Conservation (phyloP, 1,284 basidiomycete genomes). For the Leccinum fallax region DNA sequence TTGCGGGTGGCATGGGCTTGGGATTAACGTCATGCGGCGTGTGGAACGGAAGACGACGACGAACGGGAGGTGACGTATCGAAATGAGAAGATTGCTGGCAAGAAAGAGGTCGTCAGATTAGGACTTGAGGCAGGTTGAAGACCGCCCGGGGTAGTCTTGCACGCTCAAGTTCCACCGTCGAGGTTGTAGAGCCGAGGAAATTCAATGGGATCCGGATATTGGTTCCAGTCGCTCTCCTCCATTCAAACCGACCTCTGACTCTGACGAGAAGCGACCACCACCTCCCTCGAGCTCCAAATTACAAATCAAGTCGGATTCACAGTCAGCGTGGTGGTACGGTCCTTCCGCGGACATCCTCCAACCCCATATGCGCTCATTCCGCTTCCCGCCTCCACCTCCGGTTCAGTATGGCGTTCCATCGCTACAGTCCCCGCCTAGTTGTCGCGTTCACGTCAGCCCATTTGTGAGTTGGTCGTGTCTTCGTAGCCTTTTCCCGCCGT, state of each 20-base stretch:
- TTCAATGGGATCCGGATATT: no score
- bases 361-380: constrained; percentile 11
- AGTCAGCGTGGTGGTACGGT: constrained; percentile 14
- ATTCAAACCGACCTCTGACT: not conserved
- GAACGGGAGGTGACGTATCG: not conserved
- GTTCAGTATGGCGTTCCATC: constrained; percentile 10
- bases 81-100: not conserved
- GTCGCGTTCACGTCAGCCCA: constrained; percentile 10
- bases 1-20: no score
- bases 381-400: constrained; percentile 14
- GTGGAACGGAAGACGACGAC: no score
- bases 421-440: constrained; percentile 14
- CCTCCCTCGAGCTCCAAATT: constrained; percentile 5
- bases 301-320: constrained; percentile 12
- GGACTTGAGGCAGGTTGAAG: no score
- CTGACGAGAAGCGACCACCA: constrained; percentile 1
- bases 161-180: not conserved
- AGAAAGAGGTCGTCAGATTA: no score
- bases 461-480: constrained; percentile 24
- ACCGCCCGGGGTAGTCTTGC: constrained; percentile 19
- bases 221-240: not conserved
- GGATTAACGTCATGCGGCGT: no score
- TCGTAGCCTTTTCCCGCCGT: not conserved
- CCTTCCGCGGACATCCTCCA: constrained; percentile 12
- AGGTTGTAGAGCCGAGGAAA: constrained; percentile 24